Conservation (phyloP, 2,329 filamentous ascomycete genomes). For the Diplodia scrobiculata region DNA sequence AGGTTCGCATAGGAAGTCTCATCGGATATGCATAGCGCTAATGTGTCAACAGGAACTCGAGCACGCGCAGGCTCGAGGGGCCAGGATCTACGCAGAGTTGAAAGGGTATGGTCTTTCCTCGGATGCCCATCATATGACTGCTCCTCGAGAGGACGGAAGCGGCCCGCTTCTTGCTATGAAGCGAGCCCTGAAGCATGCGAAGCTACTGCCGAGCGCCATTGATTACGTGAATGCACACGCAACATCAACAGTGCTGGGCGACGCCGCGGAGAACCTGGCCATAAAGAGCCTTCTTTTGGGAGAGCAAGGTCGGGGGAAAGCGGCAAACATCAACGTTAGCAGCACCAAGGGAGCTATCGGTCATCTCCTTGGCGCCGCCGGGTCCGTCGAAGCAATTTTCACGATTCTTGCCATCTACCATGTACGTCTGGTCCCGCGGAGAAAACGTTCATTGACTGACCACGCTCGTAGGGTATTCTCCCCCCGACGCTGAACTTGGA, state of each 20-base stretch:
- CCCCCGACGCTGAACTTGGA: constrained; percentile 86
- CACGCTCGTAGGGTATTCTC: constrained; percentile 63
- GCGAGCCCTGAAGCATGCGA: constrained; percentile 72
- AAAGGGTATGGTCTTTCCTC: constrained; percentile 86
- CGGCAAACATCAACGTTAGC: constrained; percentile 75
- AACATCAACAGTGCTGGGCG: constrained; percentile 82
- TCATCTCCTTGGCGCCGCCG: constrained; percentile 87
- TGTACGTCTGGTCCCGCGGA: constrained; percentile 54
- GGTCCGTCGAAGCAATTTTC: constrained; percentile 87
- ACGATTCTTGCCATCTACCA: constrained; percentile 76
- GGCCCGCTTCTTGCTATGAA: constrained; percentile 86
- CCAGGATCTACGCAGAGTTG: constrained; percentile 84
- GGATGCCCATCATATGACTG: constrained; percentile 92
- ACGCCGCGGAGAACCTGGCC: constrained; percentile 82
- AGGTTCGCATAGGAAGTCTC: constrained; percentile 51
- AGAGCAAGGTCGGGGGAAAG: constrained; percentile 63
- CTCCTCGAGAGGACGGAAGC: constrained; percentile 77
- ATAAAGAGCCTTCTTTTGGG: constrained; percentile 77
- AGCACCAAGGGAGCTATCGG: constrained; percentile 93
- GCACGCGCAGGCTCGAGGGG: constrained; percentile 78
- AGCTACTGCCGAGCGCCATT: constrained; percentile 67
- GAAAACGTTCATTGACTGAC: constrained; percentile 30
- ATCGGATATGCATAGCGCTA: constrained; percentile 18
- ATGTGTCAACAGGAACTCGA: constrained; percentile 66
- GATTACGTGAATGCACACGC: constrained; percentile 97